phyloP scores from a whole-genome alignment of 306 rosid genomes.

The Sphenostylis stenocarpa region DNA sequence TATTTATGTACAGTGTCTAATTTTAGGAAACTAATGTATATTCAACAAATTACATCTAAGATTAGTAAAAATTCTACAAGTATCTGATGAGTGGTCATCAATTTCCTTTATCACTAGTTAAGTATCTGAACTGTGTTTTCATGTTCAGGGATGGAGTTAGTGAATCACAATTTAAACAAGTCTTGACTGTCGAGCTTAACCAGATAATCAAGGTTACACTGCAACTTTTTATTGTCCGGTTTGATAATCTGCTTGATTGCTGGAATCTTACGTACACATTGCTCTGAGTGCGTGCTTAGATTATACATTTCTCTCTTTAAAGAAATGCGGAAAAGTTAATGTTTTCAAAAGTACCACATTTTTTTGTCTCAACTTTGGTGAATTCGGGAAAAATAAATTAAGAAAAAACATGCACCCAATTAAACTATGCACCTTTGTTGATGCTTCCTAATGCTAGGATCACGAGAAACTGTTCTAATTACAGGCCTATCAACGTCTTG shows the following conservation, averaged over 20 bases:
- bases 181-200: slow-evolving; percentile 78
- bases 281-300: neutral
- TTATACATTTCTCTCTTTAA: neutral
- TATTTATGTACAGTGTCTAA: neutral
- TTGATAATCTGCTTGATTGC: slow-evolving; percentile 15
- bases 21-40: neutral
- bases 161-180: slow-evolving; percentile 89
- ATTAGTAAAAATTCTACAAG: neutral
- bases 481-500: slow-evolving; percentile 85
- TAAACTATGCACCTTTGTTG: neutral
- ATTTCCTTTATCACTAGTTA: slow-evolving; percentile 2
- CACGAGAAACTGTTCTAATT: slow-evolving; percentile 33
- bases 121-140: slow-evolving; percentile 22
- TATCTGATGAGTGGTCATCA: slow-evolving; percentile 22
- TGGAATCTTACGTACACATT: neutral
- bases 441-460: slow-evolving; percentile 20
- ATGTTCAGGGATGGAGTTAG: slow-evolving; percentile 86
- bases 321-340: neutral
- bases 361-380: neutral
- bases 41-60: neutral
- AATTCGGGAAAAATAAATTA: neutral
- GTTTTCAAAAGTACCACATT: neutral
- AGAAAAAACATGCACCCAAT: neutral
- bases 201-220: slow-evolving; percentile 77
- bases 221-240: slow-evolving; percentile 28